phyloP scores from a whole-genome alignment of 2,329 filamentous ascomycete species.

The Calycina herbarum region DNA sequence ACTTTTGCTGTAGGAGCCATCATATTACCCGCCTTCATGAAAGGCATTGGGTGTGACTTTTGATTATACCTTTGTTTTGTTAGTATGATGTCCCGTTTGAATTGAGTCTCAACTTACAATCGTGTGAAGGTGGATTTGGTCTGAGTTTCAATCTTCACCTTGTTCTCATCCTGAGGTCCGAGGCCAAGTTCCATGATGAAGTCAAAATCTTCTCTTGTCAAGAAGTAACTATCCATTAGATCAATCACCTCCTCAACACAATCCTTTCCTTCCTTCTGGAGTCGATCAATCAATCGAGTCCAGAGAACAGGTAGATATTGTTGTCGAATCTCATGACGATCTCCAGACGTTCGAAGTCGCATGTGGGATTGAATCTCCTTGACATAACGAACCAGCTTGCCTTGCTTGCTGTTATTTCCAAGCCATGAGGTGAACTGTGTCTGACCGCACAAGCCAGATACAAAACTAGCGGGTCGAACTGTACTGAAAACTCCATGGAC shows the following conservation, averaged over 20 bases:
- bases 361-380: slow-evolving; percentile 98
- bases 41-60: slow-evolving; percentile 84
- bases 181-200: slow-evolving; percentile 88
- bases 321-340: slow-evolving; percentile 90
- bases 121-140: slow-evolving; percentile 89
- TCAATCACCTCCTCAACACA: slow-evolving; percentile 81
- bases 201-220: slow-evolving; percentile 94
- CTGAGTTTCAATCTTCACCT: slow-evolving; percentile 76
- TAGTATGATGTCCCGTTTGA: slow-evolving; percentile 7
- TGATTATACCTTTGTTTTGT: slow-evolving; percentile 70
- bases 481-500: slow-evolving; percentile 95
- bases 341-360: slow-evolving; percentile 85
- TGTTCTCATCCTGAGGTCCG: slow-evolving; percentile 75
- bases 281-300: slow-evolving; percentile 71
- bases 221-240: slow-evolving; percentile 94
- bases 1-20: slow-evolving; percentile 59
- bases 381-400: slow-evolving; percentile 74
- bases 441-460: slow-evolving; percentile 73
- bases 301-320: slow-evolving; percentile 90
- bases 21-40: slow-evolving; percentile 88
- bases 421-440: slow-evolving; percentile 89
- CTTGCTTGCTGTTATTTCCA: slow-evolving; percentile 87
- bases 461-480: slow-evolving; percentile 84
- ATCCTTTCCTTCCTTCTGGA: slow-evolving; percentile 80
- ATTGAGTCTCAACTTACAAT: slow-evolving; percentile 58